phyloP scores from a whole-genome alignment of 1,284 basidiomycete genomes.

The Ceratorhiza oryzae-sativae region DNA sequence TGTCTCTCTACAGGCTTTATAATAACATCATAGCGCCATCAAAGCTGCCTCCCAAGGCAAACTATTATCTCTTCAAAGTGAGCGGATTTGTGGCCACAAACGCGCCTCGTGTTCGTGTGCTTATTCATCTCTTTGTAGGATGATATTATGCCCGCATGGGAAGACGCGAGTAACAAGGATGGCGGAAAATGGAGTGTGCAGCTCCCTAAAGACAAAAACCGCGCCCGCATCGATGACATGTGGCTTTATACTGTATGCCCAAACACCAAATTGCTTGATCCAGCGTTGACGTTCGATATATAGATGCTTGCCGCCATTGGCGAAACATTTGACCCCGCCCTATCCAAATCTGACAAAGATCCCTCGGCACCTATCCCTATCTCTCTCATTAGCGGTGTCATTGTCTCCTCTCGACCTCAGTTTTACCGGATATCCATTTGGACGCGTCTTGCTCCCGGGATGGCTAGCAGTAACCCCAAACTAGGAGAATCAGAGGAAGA shows the following conservation, averaged over 20 bases:
- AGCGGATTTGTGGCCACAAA: constrained; percentile 27
- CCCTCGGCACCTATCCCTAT: constrained; percentile 57
- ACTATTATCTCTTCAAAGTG: constrained; percentile 98
- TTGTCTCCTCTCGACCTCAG: constrained; percentile 91
- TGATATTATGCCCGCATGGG: constrained; percentile 95
- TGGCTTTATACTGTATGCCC: constrained; percentile 92
- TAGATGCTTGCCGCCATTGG: constrained; percentile 98
- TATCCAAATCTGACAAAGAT: constrained; percentile 56
- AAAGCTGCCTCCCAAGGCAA: constrained; percentile 91
- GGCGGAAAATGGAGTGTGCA: constrained; percentile 99
- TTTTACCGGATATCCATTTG: constrained; percentile 98
- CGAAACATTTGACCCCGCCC: constrained; percentile 90
- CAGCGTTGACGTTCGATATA: constrained; percentile 18
- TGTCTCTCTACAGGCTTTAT: constrained; percentile 71
- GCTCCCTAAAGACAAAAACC: constrained; percentile 93
- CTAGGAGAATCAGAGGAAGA: constrained; percentile 59
- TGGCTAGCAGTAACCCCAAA: constrained; percentile 22
- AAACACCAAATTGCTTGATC: not conserved
- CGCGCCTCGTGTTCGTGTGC: not conserved
- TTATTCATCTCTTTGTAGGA: constrained; percentile 60
- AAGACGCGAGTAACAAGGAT: constrained; percentile 93
- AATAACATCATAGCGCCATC: constrained; percentile 99
- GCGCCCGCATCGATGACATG: constrained; percentile 85
- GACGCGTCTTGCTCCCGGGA: constrained; percentile 77
- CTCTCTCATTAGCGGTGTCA: constrained; percentile 92